Evolutionary conservation across 2,329 filamentous ascomycete genomes (phyloP), one percentile per base, ranked within the genome.

Genomic region (Fusarium staphyleae): DNA sequence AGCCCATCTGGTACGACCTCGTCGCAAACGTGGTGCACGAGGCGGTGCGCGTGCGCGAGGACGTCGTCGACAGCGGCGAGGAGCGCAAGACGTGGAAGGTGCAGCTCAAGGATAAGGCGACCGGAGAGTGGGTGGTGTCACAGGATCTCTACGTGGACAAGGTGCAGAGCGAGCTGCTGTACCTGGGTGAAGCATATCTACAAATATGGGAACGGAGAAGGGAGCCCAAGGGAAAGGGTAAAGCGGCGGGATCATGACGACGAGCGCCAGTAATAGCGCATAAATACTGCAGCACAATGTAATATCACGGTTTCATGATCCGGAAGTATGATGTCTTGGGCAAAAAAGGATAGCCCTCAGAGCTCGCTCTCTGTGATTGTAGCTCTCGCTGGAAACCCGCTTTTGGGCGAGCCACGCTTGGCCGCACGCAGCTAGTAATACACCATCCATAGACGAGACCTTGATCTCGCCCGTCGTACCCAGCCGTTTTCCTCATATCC

Each of bases 71-170:
- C 39, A 93, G 91, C 65, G 90, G 87, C 36, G 93, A 97, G 75
- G 90, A 90, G 76, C 79, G 78, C 54, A 96, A 96, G 72, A 91
- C 92, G 11, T 99, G 95, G 93, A 92, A 96, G 72, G 91, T 92
- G 16, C 95, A 99, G 77, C 76, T 99, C 43, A 82, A 87, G 66
- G 90, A 96, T 70, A 88, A 90, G 69, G 88, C 86, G 18, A 82
- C 88, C 16, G 88, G 90, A 28, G 89, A 96, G 71, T 99, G 95
- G 95, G 85, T 96, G 46, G 89, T 96, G 52, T 88, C 93, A 49
- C 95, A 99, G 77, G 95, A 99, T 77, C 72, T 99, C 63, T 97
- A 89, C 71, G 93, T 99, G 6, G 90, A 97, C 70, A 87, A 88
- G 74, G 89, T 95, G 15, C 89, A 93, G 74, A 90, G 85, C 59